Evolutionary conservation across 164 flowering plant genomes (phyloP), one percentile per base, ranked within the genome.

Genomic region (Chimonanthus salicifolius): DNA sequence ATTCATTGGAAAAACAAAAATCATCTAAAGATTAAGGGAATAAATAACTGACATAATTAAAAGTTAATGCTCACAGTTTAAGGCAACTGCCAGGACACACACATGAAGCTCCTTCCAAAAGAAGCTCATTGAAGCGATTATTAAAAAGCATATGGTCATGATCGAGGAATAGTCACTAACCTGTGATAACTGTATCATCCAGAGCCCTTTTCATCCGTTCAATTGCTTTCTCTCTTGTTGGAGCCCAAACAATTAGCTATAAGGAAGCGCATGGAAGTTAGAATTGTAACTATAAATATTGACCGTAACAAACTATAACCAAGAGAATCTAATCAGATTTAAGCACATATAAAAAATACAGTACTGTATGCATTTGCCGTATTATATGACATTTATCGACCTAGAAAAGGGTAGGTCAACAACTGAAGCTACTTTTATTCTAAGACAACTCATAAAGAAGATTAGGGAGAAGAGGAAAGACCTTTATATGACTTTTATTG

Each of bases 131-230:
- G 5, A 3, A 62, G 21, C 5, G 46, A 46, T 33, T 62, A 7
- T 46, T 10, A 7, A 47, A 44, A 3, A 2, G 10, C 3, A 20
- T 67, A 47, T 16, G 6, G 6, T 0, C 66, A 21, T 4, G 48
- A 71, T 58, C 1, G 33, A 33, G 46, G 63, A 68, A 49, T 16
- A 15, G n/a, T 67, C 62, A 64, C 71, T 50, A 45, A 80, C 97
- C 99, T 81, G 90, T 86, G 46, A 92, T 90, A n/a, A 90, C 79
- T 70, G 98, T 95, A 78, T 95, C 99, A 73, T 86, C 65, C 73
- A 95, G 99, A 78, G 98, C 99, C 83, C 99, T 88, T 75, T 93
- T 95, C 99, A 95, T 95, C 73, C 98, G 92, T 67, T 87, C 91
- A 79, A 95, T 95, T 77, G 99, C 99, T 80, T 86, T 89, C 74